Percentiles rank a stretch among this genome's conserved stretches.
Evolutionary conservation across 805 yeast species (phyloP).

Genomic region (Candida orba): DNA sequence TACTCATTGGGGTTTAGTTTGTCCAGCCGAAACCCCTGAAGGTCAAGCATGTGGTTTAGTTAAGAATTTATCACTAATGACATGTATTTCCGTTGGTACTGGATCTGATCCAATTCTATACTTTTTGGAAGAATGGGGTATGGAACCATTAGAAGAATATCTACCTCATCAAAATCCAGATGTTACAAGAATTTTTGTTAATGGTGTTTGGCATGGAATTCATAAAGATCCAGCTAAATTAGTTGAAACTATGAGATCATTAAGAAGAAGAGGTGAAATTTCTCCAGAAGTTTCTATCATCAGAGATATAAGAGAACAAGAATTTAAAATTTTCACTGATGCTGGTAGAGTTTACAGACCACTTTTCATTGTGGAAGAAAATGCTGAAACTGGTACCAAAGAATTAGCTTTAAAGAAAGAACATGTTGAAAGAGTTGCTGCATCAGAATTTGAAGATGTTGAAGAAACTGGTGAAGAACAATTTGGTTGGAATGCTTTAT

Average conservation of each 20-base stretch:
- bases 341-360: constrained; percentile 99
- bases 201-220: constrained; percentile 99
- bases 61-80: constrained; percentile 91
- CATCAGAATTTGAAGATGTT: constrained; percentile 51
- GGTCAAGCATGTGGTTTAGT: constrained; percentile 99
- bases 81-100: constrained; percentile 96
- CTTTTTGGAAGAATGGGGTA: constrained; percentile 97
- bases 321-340: constrained; percentile 92
- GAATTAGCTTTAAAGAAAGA: constrained; percentile 81
- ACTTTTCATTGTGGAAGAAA: constrained; percentile 86
- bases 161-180: constrained; percentile 88
- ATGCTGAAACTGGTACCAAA: constrained; percentile 51
- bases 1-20: constrained; percentile 99
- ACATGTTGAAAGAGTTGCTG: constrained; percentile 66
- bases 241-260: constrained; percentile 81
- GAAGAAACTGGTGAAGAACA: constrained; percentile 25
- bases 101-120: constrained; percentile 92
- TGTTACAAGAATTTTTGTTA: constrained; percentile 90
- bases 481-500: constrained; percentile 80
- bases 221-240: constrained; percentile 93
- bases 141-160: constrained; percentile 95
- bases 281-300: constrained; percentile 95
- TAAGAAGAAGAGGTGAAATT: constrained; percentile 93
- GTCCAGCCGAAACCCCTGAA: constrained; percentile 99
- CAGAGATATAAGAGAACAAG: constrained; percentile 94